Percentiles rank a stretch among this genome's conserved stretches.
phyloP scores from a whole-genome alignment of 148 eudicot species.

The Pouteria glomerata region DNA sequence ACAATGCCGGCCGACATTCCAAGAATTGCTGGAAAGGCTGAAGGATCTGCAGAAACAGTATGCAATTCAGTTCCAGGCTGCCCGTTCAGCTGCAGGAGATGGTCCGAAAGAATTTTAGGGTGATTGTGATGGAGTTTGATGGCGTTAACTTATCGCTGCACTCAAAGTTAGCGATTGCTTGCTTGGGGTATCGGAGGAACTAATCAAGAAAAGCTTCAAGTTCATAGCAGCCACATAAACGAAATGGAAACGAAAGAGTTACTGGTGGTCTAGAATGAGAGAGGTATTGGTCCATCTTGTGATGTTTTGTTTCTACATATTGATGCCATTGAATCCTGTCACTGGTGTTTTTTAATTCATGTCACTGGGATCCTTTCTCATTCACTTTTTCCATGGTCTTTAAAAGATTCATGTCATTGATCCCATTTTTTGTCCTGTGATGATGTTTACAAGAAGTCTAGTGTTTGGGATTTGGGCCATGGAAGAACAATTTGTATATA shows the following conservation, averaged over 20 bases:
- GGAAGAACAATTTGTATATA: too few relatives aligned
- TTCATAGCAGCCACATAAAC: neutral
- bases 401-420: slow-evolving; percentile 1
- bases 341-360: too few relatives aligned
- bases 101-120: slow-evolving; percentile 31
- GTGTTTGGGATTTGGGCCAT: too few relatives aligned
- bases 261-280: neutral
- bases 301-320: neutral
- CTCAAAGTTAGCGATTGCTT: neutral
- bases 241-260: neutral
- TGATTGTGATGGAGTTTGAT: neutral
- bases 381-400: neutral
- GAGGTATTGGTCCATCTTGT: neutral
- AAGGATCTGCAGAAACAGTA: slow-evolving; percentile 71
- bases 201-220: neutral
- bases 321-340: neutral
- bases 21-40: slow-evolving; percentile 74
- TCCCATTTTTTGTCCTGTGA: neutral
- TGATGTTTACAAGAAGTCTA: too few relatives aligned
- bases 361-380: neutral
- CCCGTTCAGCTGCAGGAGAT: slow-evolving; percentile 46
- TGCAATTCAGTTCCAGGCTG: slow-evolving; percentile 51
- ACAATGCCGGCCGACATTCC: slow-evolving; percentile 72
- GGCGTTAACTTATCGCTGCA: neutral
- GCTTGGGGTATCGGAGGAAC: slow-evolving; percentile 5